Conservation (phyloP, 345 rosid species). For the Hibiscus trionum region DNA sequence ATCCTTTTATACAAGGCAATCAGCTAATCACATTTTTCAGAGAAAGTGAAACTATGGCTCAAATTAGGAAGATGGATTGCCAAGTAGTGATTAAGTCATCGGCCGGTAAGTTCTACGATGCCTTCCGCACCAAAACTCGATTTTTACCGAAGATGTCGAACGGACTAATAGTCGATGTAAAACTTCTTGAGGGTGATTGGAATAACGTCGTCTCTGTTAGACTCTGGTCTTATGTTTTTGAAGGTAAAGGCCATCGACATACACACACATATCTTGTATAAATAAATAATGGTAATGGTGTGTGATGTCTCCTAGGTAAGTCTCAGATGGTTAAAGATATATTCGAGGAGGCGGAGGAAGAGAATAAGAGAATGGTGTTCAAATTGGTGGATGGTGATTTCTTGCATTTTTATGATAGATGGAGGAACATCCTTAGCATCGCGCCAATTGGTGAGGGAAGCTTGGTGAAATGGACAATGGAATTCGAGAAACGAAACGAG, state of each 20-base stretch:
- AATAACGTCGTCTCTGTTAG: background rate
- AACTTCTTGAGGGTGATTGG: background rate
- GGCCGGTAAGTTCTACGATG: background rate
- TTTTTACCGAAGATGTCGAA: background rate
- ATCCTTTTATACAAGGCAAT: background rate
- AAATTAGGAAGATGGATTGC: background rate
- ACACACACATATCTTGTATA: background rate
- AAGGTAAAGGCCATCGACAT: background rate
- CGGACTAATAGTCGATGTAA: background rate
- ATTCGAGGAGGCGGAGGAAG: no score
- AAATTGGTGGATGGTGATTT: background rate
- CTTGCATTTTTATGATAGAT: background rate
- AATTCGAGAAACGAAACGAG: background rate
- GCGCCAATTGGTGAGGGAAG: background rate
- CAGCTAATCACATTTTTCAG: background rate
- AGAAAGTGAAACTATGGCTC: background rate
- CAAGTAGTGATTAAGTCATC: background rate
- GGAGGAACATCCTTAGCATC: background rate
- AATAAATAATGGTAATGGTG: background rate
- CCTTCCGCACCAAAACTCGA: background rate
- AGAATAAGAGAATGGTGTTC: no score
- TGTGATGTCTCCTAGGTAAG: background rate
- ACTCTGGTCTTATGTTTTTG: background rate
- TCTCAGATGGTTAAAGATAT: no score
- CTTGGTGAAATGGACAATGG: background rate